phyloP scores from a whole-genome alignment of 2,329 filamentous ascomycete genomes.

The Pseudomassariella vexata region DNA sequence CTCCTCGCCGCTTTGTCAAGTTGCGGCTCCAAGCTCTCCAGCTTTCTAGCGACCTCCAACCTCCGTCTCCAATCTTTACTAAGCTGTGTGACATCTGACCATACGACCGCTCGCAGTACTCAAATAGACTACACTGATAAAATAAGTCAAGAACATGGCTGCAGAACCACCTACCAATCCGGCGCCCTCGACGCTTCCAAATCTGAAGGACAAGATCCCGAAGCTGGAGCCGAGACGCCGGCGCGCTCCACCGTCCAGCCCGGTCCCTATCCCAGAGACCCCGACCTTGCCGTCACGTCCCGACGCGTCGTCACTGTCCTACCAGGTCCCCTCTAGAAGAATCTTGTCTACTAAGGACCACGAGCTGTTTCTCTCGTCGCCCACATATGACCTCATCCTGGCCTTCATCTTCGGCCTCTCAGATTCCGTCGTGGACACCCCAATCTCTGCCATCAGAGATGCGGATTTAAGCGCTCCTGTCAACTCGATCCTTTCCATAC shows the following conservation, averaged over 20 bases:
- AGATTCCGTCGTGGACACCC: conserved; percentile 69
- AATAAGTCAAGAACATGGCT: conserved; percentile 17
- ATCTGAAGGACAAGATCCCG: conserved; percentile 54
- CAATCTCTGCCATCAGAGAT: conserved; percentile 57
- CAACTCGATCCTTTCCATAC: conserved; percentile 59
- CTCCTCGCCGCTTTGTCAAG: too few relatives aligned
- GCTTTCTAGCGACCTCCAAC: too few relatives aligned
- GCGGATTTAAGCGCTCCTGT: conserved; percentile 53
- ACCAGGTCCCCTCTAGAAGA: conserved; percentile 64
- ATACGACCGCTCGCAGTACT: too few relatives aligned
- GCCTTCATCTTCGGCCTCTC: conserved; percentile 84
- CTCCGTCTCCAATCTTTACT: too few relatives aligned
- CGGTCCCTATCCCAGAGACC: conserved; percentile 65
- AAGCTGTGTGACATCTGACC: too few relatives aligned
- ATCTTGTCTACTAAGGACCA: conserved; percentile 81
- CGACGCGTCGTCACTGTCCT: conserved; percentile 52
- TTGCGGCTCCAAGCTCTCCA: too few relatives aligned
- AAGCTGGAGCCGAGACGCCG: conserved; percentile 62
- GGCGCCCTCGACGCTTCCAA: conserved; percentile 29
- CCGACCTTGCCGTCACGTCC: conserved; percentile 67
- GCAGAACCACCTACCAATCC: conserved; percentile 12
- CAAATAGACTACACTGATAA: too few relatives aligned
- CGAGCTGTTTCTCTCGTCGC: conserved; percentile 70
- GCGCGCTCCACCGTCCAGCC: conserved; percentile 44
- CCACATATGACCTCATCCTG: conserved; percentile 68